Conservation (phyloP, 345 rosid species). For the Citrus sp. region DNA sequence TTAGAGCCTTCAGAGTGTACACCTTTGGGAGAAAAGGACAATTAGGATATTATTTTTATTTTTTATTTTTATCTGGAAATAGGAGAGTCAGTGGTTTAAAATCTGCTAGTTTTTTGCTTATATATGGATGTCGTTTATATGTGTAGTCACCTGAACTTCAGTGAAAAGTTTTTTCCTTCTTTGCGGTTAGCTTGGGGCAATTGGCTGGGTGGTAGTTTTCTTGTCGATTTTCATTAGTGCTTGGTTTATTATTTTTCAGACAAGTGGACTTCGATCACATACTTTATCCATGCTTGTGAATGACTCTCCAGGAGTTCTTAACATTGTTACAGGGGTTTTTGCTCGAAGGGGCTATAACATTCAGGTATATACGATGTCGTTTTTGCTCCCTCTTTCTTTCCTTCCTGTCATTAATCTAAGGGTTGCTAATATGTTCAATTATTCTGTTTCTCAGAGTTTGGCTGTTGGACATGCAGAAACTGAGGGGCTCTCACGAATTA, state of each 20-base stretch:
- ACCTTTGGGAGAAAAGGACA: not conserved
- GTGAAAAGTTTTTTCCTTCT: not conserved
- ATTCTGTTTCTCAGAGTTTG: constrained; percentile 47
- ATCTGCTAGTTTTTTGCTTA: not conserved
- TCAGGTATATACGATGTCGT: constrained; percentile 38
- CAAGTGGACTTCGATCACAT: constrained; percentile 58
- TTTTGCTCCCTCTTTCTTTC: constrained; percentile 10
- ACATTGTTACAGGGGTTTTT: constrained; percentile 65
- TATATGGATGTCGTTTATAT: not conserved
- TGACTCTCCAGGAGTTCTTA: constrained; percentile 66
- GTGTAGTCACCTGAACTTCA: not conserved
- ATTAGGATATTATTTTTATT: not conserved
- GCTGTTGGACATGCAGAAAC: constrained; percentile 64
- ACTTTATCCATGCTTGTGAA: constrained; percentile 64
- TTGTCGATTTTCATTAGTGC: not conserved
- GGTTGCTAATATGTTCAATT: constrained; percentile 4
- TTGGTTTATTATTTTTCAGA: constrained; percentile 36
- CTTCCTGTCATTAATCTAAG: not conserved
- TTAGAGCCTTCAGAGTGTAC: not conserved
- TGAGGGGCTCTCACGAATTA: constrained; percentile 62
- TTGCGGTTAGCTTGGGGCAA: not conserved
- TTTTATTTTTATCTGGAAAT: not conserved
- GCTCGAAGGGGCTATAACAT: constrained; percentile 74
- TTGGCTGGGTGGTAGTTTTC: not conserved
- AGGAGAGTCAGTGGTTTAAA: not conserved